Evolutionary conservation across 768 basidiomycete genomes (phyloP).

Genomic region (Rhodotorula paludigena): DNA sequence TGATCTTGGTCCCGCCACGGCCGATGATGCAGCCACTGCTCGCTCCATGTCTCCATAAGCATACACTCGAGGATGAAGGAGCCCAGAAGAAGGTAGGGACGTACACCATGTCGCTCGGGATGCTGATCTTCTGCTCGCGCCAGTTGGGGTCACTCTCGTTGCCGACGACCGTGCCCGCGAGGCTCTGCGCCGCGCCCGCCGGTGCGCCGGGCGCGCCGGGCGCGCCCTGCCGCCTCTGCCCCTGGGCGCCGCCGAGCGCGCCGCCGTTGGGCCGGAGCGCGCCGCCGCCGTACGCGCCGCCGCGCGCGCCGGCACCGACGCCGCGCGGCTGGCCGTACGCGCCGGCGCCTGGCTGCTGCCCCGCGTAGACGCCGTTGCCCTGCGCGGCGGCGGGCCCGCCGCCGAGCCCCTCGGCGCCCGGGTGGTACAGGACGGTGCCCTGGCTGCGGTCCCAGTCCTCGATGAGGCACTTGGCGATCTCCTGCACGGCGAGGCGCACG

Average conservation of each 20-base stretch:
- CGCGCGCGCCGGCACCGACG: not conserved
- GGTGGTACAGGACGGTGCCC: constrained; percentile 94
- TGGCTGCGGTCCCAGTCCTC: constrained; percentile 94
- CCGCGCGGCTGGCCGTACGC: constrained; percentile 35
- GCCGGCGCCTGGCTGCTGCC: constrained; percentile 44
- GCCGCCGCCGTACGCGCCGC: not conserved
- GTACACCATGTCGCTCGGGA: constrained; percentile 97
- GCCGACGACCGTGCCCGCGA: constrained; percentile 32
- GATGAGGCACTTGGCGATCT: constrained; percentile 89
- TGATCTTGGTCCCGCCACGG: constrained; percentile 94
- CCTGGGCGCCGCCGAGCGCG: not conserved
- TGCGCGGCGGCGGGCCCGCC: constrained; percentile 50
- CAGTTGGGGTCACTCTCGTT: constrained; percentile 59
- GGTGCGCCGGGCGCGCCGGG: not conserved
- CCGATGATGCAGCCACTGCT: constrained; percentile 79
- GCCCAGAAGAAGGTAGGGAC: constrained; percentile 42
- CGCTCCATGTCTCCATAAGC: too few relatives aligned
- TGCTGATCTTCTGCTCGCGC: constrained; percentile 97
- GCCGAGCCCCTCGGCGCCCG: constrained; percentile 61
- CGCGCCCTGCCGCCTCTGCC: not conserved
- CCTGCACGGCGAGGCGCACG: constrained; percentile 86
- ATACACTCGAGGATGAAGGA: not conserved
- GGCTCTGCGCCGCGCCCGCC: not conserved
- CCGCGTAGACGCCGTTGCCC: not conserved
- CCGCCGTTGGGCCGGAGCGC: not conserved